phyloP scores from a whole-genome alignment of 306 rosid genomes.

The Rosa rugosa region DNA sequence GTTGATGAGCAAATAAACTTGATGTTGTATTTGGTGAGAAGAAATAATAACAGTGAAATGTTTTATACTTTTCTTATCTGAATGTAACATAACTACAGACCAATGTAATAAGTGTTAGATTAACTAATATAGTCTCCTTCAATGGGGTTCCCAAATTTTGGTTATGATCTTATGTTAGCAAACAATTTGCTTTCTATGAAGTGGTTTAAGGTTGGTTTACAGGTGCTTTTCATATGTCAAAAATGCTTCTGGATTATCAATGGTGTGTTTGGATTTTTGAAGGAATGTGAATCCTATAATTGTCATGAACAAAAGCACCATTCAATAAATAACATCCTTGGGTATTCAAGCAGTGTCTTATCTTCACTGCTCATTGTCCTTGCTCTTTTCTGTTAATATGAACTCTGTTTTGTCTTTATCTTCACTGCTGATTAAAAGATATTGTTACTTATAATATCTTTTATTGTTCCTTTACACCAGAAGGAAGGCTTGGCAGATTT shows the following conservation, averaged over 20 bases:
- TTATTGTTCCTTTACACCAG: constrained; percentile 43
- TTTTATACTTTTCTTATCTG: constrained; percentile 11
- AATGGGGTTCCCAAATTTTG: background rate
- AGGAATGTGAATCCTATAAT: background rate
- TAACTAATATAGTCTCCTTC: background rate
- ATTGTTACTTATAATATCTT: background rate
- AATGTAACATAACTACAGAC: background rate
- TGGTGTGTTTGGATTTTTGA: background rate
- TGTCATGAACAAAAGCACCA: background rate
- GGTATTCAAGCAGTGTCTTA: no score
- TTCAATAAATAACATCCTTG: background rate
- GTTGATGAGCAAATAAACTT: background rate
- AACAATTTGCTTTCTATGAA: background rate
- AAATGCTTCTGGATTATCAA: background rate
- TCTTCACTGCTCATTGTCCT: no score
- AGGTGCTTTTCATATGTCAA: background rate
- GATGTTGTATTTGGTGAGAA: constrained; percentile 16
- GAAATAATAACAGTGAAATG: constrained; percentile 21
- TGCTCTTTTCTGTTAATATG: no score
- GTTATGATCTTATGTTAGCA: background rate
- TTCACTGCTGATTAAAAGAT: background rate
- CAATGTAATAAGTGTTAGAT: background rate
- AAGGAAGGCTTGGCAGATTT: constrained; percentile 55
- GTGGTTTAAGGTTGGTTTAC: background rate
- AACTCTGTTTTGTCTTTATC: no score